Conservation (phyloP, 75 land plant species). For the Pinus albicaulis region DNA sequence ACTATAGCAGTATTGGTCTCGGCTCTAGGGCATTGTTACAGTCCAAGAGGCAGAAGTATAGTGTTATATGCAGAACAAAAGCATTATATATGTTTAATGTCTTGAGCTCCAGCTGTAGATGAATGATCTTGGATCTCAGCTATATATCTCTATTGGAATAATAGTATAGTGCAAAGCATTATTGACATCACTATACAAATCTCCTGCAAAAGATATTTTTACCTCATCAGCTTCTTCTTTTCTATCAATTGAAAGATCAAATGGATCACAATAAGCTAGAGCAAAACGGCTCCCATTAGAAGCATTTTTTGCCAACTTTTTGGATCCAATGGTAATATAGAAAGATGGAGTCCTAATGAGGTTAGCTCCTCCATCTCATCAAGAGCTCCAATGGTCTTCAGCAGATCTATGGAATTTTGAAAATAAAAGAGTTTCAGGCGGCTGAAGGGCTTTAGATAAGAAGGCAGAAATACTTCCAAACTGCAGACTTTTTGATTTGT, state of each 20-base stretch:
- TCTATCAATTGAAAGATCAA: constrained; percentile 93
- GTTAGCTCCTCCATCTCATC: constrained; percentile 85
- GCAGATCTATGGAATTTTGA: constrained; percentile 87
- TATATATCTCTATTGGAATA: no score
- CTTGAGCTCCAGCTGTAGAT: no score
- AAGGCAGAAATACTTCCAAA: constrained; percentile 77
- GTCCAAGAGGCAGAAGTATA: no score
- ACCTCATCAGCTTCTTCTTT: constrained; percentile 96
- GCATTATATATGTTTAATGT: no score
- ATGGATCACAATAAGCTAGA: constrained; percentile 91
- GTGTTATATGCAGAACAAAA: no score
- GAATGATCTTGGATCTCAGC: no score
- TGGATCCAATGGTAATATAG: constrained; percentile 95
- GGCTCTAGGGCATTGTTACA: no score
- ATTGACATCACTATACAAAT: constrained; percentile 97
- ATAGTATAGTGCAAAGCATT: no score
- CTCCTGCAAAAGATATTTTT: constrained; percentile 85
- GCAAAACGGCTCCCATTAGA: constrained; percentile 93
- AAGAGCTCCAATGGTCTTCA: constrained; percentile 88
- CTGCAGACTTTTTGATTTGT: constrained; percentile 88
- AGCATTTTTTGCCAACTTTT: constrained; percentile 97
- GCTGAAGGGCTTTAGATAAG: constrained; percentile 89
- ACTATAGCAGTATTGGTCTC: no score
- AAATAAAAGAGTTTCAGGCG: constrained; percentile 90
- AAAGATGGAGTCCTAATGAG: constrained; percentile 93